Percentiles rank a stretch among this genome's conserved stretches.
Conservation (phyloP, 805 yeast genomes). For the Saccharomycopsis selenospora region DNA sequence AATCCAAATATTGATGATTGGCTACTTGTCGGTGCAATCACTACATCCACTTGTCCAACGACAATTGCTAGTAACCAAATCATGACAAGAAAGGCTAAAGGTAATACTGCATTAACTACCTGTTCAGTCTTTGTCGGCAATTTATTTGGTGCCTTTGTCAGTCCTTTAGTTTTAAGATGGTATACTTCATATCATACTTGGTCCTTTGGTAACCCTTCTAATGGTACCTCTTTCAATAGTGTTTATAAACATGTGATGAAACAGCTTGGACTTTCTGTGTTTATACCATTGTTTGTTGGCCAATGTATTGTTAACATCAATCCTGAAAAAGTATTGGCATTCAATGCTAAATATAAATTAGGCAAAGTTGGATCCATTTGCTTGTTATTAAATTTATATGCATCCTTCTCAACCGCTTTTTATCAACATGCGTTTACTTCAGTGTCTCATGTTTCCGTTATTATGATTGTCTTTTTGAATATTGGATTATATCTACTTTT, state of each 20-base stretch:
- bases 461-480: conserved; percentile 77
- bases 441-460: conserved; percentile 60
- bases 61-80: conserved; percentile 89
- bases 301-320: conserved; percentile 68
- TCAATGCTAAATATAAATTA: conserved; percentile 48
- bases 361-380: conserved; percentile 74
- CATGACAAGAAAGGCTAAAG: conserved; percentile 82
- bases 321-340: conserved; percentile 59
- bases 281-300: conserved; percentile 83
- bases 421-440: conserved; percentile 70
- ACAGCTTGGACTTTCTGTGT: conserved; percentile 77
- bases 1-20: conserved; percentile 53
- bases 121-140: conserved; percentile 86
- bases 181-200: conserved; percentile 49
- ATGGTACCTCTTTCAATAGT: conserved; percentile 42
- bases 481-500: conserved; percentile 72
- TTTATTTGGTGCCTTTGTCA: conserved; percentile 74
- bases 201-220: conserved; percentile 75
- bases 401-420: conserved; percentile 82
- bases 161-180: conserved; percentile 80
- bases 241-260: conserved; percentile 77
- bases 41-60: conserved; percentile 84
- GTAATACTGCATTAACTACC: conserved; percentile 68
- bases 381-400: conserved; percentile 69
- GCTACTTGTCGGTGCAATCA: conserved; percentile 74